Conservation (phyloP, 2,329 filamentous ascomycete genomes). For the Colletotrichum sp. region DNA sequence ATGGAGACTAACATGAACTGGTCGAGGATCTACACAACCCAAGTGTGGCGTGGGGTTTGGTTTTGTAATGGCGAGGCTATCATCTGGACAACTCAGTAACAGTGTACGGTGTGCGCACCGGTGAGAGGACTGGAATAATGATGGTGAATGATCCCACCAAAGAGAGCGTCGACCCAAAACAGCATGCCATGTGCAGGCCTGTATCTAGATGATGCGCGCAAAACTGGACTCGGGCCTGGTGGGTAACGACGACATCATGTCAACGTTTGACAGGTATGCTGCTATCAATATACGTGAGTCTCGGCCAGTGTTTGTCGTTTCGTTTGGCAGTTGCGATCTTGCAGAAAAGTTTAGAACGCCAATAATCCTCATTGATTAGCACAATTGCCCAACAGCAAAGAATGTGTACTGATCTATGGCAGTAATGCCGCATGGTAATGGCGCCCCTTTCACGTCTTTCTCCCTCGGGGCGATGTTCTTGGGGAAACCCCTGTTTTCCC, state of each 20-base stretch:
- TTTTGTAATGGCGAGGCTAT: constrained; percentile 31
- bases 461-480: not conserved
- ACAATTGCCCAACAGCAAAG: not conserved
- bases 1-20: constrained; percentile 56
- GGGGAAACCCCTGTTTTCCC: not conserved
- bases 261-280: not conserved
- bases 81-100: constrained; percentile 27
- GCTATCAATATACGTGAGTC: not conserved
- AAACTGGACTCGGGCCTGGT: not conserved
- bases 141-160: not conserved
- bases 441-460: not conserved
- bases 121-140: constrained; percentile 42
- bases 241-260: not conserved
- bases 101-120: constrained; percentile 28
- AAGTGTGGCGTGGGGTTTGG: constrained; percentile 49
- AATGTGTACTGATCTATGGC: not conserved
- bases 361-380: not conserved
- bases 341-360: not conserved
- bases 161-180: not conserved
- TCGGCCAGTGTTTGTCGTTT: not conserved
- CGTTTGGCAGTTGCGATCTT: not conserved
- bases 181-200: not conserved
- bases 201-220: not conserved
- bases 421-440: not conserved
- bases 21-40: constrained; percentile 59